Evolutionary conservation across 1,284 basidiomycete genomes (phyloP).

Genomic region (Ceratobasidium sp.): DNA sequence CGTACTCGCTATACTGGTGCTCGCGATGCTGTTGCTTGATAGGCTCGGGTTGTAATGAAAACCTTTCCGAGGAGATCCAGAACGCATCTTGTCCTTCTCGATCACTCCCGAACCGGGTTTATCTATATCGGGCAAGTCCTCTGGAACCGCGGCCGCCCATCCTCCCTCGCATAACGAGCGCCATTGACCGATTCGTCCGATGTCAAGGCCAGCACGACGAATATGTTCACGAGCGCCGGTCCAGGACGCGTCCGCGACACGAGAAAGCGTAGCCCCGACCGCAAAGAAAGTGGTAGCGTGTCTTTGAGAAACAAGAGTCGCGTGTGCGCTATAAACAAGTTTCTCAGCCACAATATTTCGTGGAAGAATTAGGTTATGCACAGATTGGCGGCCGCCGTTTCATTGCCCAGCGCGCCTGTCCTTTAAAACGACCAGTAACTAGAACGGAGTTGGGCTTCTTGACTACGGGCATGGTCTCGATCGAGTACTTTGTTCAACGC

Average conservation of each 20-base stretch:
- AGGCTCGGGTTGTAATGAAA: constrained; percentile 7
- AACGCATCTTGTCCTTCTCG: constrained; percentile 2
- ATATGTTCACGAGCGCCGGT: constrained; percentile 76
- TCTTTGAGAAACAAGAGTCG: constrained; percentile 70
- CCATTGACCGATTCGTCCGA: constrained; percentile 79
- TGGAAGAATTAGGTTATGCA: constrained; percentile 57
- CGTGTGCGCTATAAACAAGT: constrained; percentile 58
- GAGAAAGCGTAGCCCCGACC: constrained; percentile 72
- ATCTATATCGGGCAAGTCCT: constrained; percentile 64
- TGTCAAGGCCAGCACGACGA: constrained; percentile 70
- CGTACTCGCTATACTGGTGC: neutral
- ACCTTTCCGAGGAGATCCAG: constrained; percentile 20
- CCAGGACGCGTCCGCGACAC: constrained; percentile 83
- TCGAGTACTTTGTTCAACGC: no score
- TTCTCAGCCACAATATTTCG: no score
- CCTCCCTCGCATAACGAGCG: constrained; percentile 77
- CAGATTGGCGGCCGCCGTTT: constrained; percentile 83
- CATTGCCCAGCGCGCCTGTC: constrained; percentile 78
- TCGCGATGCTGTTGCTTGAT: no score
- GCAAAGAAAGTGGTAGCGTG: constrained; percentile 70
- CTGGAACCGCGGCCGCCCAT: constrained; percentile 72
- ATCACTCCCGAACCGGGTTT: constrained; percentile 44
- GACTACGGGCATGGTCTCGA: no score
- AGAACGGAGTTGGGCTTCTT: no score
- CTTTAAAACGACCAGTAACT: no score